Evolutionary conservation across 495 filamentous ascomycete species (phyloP), one percentile per base, ranked within the genome.

Genomic region (Lasiosphaeris hirsuta): DNA sequence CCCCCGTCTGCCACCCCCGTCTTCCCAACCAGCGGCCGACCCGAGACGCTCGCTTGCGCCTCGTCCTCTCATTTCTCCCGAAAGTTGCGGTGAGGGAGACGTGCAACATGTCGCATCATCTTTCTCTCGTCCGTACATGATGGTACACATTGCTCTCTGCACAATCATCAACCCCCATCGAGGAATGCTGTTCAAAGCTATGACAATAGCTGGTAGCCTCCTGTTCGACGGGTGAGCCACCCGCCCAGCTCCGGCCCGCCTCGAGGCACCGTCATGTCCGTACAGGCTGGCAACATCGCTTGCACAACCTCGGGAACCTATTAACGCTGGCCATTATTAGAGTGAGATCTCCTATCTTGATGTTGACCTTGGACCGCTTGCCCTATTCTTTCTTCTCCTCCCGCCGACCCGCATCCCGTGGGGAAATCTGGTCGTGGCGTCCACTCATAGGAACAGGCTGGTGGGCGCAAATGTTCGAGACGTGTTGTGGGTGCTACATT

Each of bases 71-170:
- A 38, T 54, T 14, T 11, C 35, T 59, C 53, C 60, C 48, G 43
- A 61, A 30, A 61, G 53, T 61, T 61, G 59, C 59, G 59, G 59
- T 61, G 59, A 57, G 42, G 50, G 35, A 40, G n/a, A 34, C n/a
- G 30, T 7, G 15, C 15, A 7, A 30, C 17, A 13, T n/a, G 17
- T 14, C 5, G 8, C 18, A 40, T 11, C 35, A 7, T 7, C 53
- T 14, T 47, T 34, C 38, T 41, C 30, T 40, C 34, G 49, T 55
- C 17, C 11, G 15, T 34, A 35, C 40, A 55, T 55, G 40, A 9
- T 33, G 34, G 10, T 33, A 55, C 52, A 17, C 38, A 17, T 17
- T 6, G 36, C 34, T 41, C 4, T 36, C 52, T 40, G 51, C 19
- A 44, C n/a, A 17, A 48, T 33, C 30, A 30, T 30, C 23, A 30